These are phyloP conservation scores for Aureoboletus auriporus DNA, from an alignment of 768 basidiomycete genomes.

Conservation along the genomic window DNA sequence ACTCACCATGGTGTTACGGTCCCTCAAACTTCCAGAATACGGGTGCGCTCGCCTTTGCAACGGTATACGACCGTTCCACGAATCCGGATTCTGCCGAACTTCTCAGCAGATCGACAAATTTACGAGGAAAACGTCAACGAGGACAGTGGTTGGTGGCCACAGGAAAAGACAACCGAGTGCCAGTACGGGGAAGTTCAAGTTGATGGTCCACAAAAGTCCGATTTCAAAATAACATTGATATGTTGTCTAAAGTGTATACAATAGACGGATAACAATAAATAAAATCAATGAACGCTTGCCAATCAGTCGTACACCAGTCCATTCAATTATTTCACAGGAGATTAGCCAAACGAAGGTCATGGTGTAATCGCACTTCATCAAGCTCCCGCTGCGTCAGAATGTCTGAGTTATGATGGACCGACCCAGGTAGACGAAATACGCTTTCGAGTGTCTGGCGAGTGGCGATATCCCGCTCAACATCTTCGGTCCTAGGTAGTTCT, in stretches of 20 bases:
- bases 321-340: constrained; percentile 34
- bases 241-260: constrained; percentile 18
- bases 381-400: constrained; percentile 30
- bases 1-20: no score
- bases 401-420: constrained; percentile 18
- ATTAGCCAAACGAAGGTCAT: constrained; percentile 53
- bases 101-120: no score
- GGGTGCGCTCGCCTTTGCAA: no score
- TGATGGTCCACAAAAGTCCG: no score
- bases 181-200: no score
- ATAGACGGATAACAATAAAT: constrained; percentile 16
- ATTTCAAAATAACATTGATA: constrained; percentile 1
- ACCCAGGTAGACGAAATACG: constrained; percentile 45
- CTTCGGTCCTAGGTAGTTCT: constrained; percentile 31
- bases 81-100: no score
- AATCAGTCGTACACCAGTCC: constrained; percentile 8
- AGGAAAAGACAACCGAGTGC: constrained; percentile 65
- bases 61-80: no score
- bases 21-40: no score
- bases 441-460: constrained; percentile 48
- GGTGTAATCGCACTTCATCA: constrained; percentile 44
- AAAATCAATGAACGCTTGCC: background rate
- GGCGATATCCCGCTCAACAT: constrained; percentile 47
- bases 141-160: constrained; percentile 61
- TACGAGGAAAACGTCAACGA: constrained; percentile 43